Evolutionary conservation across 2,329 filamentous ascomycete species (phyloP), one percentile per base, ranked within the genome.

Genomic region (Davidsoniella virescens): DNA sequence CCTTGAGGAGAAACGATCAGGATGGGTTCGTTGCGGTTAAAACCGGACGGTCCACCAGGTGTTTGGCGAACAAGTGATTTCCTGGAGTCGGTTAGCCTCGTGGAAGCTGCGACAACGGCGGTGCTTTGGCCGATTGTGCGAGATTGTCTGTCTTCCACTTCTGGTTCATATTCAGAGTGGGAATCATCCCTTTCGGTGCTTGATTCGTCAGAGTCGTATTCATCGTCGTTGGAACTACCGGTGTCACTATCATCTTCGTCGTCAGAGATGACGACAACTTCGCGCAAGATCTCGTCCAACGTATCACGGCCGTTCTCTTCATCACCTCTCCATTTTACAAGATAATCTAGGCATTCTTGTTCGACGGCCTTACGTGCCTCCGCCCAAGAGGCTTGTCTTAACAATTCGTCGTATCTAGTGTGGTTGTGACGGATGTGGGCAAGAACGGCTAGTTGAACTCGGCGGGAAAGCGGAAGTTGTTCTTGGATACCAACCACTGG

Each of bases 291-390:
- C 59, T 82, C 77, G 52, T 82, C 78, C 14, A 82, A 68, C 60
- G 81, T 75, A 57, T 82, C 78, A 45, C 78, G 73, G 23, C 78
- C 78, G 16, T 73, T 81, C 60, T 82, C 78, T 61, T 82, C 78
- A 57, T 82, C 78, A 50, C 78, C 78, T 65, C 78, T 77, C 78
- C 78, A 82, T 72, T 81, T 81, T 67, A 81, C 73, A 61, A 82
- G 72, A 49, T 77, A 67, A 56, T 81, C 78, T 43, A 82, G 65
- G 55, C 78, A 82, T 12, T 77, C 64, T 29, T 69, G 63, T 57
- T 81, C 75, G 42, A 81, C 76, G 39, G 70, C 70, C 63, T 72
- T 79, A 54, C 78, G 69, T 48, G 78, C 76, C 58, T 75, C 76
- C 47, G 67, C 64, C 68, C 75, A 81, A 16, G 64, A 67, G 4